These are phyloP conservation scores for Lactarius tabidus DNA, from an alignment of 768 basidiomycete genomes.

Conservation along the genomic window DNA sequence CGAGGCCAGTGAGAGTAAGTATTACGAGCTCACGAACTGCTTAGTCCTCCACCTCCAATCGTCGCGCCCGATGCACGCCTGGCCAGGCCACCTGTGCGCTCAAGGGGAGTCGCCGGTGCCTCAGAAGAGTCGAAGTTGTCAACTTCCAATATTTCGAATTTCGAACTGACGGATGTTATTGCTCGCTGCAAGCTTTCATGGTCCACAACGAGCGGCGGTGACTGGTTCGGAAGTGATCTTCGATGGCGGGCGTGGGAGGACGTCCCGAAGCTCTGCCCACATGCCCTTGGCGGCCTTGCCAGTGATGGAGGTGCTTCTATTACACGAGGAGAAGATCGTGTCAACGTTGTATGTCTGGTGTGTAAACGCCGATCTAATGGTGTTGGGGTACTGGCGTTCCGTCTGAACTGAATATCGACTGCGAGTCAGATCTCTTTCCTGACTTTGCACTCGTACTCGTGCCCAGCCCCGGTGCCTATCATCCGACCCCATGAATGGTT, in stretches of 20 bases:
- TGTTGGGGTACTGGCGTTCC: background rate
- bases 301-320: background rate
- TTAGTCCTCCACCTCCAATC: background rate
- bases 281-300: background rate
- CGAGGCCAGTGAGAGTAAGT: constrained; percentile 4
- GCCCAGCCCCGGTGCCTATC: background rate
- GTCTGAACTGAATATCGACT: background rate
- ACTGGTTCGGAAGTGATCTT: background rate
- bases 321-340: background rate
- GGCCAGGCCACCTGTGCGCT: background rate
- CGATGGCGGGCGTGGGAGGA: background rate
- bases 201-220: background rate
- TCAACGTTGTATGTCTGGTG: background rate
- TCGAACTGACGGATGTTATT: background rate
- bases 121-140: background rate
- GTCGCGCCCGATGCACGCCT: background rate
- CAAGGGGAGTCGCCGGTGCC: background rate
- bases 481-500: background rate
- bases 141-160: background rate
- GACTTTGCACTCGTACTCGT: background rate
- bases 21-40: constrained; percentile 2
- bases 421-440: background rate
- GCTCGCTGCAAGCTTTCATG: background rate
- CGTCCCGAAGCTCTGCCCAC: background rate
- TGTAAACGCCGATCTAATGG: background rate